A percentile compares a stretch with the other conserved stretches of the same genome.
phyloP scores from a whole-genome alignment of 2,329 filamentous ascomycete species.

The Exophiala spinifera region DNA sequence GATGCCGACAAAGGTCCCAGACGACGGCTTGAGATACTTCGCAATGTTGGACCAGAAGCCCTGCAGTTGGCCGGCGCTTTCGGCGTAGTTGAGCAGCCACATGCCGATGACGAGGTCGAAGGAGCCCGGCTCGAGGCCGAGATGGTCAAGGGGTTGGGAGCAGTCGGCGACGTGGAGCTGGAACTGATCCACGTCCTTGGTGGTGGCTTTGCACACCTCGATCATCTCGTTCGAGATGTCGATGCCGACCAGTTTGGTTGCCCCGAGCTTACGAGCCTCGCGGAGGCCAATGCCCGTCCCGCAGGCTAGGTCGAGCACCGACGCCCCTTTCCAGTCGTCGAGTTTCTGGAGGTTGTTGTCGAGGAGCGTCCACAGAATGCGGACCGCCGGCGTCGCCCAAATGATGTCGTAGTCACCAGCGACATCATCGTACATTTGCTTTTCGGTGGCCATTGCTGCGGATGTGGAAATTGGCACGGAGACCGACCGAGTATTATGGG shows the following conservation, averaged over 20 bases:
- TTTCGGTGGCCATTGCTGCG: neutral
- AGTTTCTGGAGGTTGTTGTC: slow-evolving; percentile 4
- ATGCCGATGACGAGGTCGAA: slow-evolving; percentile 38
- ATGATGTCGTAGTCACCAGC: slow-evolving; percentile 10
- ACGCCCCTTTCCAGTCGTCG: slow-evolving; percentile 5
- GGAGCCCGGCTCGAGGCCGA: slow-evolving; percentile 22
- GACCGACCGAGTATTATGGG: too few species aligned
- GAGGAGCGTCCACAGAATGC: slow-evolving; percentile 5
- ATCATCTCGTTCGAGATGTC: slow-evolving; percentile 38
- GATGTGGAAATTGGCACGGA: too few species aligned
- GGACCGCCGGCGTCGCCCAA: slow-evolving; percentile 5
- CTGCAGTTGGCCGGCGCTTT: slow-evolving; percentile 30
- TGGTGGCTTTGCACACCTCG: slow-evolving; percentile 24
- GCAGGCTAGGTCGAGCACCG: slow-evolving; percentile 39
- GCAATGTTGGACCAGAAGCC: slow-evolving; percentile 36
- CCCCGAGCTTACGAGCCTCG: slow-evolving; percentile 35
- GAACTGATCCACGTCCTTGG: slow-evolving; percentile 10
- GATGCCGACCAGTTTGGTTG: slow-evolving; percentile 34
- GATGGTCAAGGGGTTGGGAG: slow-evolving; percentile 26
- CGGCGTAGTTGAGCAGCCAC: slow-evolving; percentile 40
- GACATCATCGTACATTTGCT: slow-evolving; percentile 11
- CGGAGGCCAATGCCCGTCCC: slow-evolving; percentile 33
- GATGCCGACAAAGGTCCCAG: slow-evolving; percentile 35
- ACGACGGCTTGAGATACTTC: slow-evolving; percentile 35
- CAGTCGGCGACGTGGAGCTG: slow-evolving; percentile 30